phyloP scores from a whole-genome alignment of 2,329 filamentous ascomycete species.

The Fusarium nurragi region DNA sequence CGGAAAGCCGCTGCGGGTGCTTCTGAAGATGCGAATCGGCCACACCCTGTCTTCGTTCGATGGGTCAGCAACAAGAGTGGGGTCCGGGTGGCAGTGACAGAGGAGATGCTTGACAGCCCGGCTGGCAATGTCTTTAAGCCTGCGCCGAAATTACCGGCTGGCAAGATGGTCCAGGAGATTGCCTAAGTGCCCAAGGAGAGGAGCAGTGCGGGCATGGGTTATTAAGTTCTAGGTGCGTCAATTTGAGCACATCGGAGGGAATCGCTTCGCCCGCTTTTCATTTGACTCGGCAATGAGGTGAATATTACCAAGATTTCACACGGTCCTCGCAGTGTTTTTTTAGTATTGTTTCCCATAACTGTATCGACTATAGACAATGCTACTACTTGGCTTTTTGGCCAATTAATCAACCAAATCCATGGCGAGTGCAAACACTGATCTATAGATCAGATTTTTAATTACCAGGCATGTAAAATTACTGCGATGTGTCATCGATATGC shows the following conservation, averaged over 20 bases:
- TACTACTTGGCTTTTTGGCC: neutral
- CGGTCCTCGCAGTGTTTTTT: neutral
- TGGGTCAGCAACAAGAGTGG: conserved; percentile 76
- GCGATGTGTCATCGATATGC: no score
- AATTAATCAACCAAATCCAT: neutral
- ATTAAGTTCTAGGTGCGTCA: neutral
- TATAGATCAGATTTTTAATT: no score
- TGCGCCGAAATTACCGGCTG: conserved; percentile 45
- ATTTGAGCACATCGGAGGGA: neutral
- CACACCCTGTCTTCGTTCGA: conserved; percentile 71
- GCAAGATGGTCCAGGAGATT: conserved; percentile 67
- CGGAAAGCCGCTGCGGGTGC: conserved; percentile 56
- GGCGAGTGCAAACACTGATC: no score
- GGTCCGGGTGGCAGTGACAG: conserved; percentile 69
- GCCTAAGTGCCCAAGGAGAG: conserved; percentile 42
- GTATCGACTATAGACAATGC: conserved; percentile 2
- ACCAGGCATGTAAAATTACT: no score
- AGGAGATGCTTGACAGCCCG: conserved; percentile 73
- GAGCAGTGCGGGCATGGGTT: neutral
- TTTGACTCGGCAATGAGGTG: neutral
- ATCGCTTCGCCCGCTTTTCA: neutral
- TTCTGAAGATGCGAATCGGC: conserved; percentile 57
- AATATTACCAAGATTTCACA: conserved; percentile 2
- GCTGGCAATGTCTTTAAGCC: conserved; percentile 66
- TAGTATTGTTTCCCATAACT: neutral